Evolutionary conservation across 2,329 filamentous ascomycete species (phyloP).

Genomic region (Paecilomyces variotii): DNA sequence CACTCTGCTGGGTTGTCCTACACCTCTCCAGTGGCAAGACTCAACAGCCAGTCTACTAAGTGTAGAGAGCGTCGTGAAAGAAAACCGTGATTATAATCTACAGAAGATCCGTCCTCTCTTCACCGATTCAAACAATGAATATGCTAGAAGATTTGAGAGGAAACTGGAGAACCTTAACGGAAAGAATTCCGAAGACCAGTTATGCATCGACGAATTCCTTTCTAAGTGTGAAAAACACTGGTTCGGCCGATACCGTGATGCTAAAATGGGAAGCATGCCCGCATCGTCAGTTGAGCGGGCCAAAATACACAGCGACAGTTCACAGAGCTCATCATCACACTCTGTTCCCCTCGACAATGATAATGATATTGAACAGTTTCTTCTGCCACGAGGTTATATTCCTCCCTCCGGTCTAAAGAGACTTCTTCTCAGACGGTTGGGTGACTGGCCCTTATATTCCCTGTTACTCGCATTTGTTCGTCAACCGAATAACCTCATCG

Average conservation of each 20-base stretch:
- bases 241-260: constrained; percentile 47
- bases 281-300: constrained; percentile 7
- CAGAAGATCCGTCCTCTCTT: constrained; percentile 57
- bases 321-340: neutral
- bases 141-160: constrained; percentile 47
- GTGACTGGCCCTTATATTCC: constrained; percentile 53
- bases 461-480: constrained; percentile 45
- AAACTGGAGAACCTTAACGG: constrained; percentile 45
- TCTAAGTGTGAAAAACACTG: constrained; percentile 54
- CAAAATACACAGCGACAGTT: neutral
- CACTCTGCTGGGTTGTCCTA: neutral
- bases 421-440: constrained; percentile 42
- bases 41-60: constrained; percentile 6
- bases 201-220: constrained; percentile 55
- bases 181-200: constrained; percentile 44
- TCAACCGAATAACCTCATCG: neutral
- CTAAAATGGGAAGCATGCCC: constrained; percentile 22
- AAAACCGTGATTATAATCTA: constrained; percentile 48
- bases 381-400: constrained; percentile 43
- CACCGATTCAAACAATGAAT: constrained; percentile 50
- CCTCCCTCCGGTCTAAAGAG: constrained; percentile 45
- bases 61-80: constrained; percentile 37
- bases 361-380: constrained; percentile 39
- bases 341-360: constrained; percentile 13
- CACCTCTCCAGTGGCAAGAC: neutral